Conservation (phyloP, 2,329 filamentous ascomycete genomes). For the Hortaea werneckii region DNA sequence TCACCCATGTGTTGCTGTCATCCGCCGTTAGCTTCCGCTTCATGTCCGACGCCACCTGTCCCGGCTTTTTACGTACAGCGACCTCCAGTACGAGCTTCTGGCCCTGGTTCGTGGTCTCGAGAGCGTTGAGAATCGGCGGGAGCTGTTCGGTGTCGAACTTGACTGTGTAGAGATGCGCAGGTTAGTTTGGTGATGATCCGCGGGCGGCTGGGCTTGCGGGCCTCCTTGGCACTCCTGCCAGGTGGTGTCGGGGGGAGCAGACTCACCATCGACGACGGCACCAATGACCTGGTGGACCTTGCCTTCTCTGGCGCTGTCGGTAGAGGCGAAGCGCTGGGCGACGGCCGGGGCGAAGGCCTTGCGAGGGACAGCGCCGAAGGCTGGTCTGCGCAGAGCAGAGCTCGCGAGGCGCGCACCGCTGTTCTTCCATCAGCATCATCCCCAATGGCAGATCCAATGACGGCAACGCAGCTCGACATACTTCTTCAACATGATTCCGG, state of each 20-base stretch:
- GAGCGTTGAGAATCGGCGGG: slow-evolving; percentile 92
- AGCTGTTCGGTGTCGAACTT: slow-evolving; percentile 95
- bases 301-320: slow-evolving; percentile 47
- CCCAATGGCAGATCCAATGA: slow-evolving; percentile 27
- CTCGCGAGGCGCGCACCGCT: slow-evolving; percentile 55
- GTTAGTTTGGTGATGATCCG: slow-evolving; percentile 4
- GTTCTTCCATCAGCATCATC: slow-evolving; percentile 35
- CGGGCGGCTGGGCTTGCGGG: slow-evolving; percentile 15
- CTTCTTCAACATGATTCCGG: slow-evolving; percentile 76
- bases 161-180: slow-evolving; percentile 47
- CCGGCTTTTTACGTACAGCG: slow-evolving; percentile 54
- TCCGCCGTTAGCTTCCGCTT: slow-evolving; percentile 17
- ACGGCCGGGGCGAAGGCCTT: slow-evolving; percentile 50
- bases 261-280: slow-evolving; percentile 96
- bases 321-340: slow-evolving; percentile 52
- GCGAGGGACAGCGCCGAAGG: slow-evolving; percentile 48
- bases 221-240: slow-evolving; percentile 9
- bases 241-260: slow-evolving; percentile 1
- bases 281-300: slow-evolving; percentile 80
- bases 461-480: slow-evolving; percentile 37
- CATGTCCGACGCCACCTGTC: slow-evolving; percentile 8
- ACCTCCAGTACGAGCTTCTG: slow-evolving; percentile 95
- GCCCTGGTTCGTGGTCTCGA: slow-evolving; percentile 82
- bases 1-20: slow-evolving; percentile 99
- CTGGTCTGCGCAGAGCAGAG: slow-evolving; percentile 48